Percentiles rank a stretch among this genome's conserved stretches.
phyloP scores from a whole-genome alignment of 768 basidiomycete species.

The Termitomyces sp. region DNA sequence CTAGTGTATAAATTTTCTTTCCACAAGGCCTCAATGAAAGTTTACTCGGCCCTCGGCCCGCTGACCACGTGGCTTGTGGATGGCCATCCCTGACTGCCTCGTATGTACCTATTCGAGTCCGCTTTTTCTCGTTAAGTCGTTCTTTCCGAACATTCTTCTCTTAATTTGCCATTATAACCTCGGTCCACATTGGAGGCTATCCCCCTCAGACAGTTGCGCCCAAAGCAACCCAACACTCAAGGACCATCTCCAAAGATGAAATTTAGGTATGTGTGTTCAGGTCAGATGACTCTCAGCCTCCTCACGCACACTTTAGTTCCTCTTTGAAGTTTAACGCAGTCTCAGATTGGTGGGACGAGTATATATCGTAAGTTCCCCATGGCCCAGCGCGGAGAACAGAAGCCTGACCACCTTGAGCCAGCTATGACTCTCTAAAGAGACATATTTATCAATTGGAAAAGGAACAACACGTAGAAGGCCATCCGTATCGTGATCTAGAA shows the following conservation, averaged over 20 bases:
- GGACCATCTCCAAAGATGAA: constrained; percentile 40
- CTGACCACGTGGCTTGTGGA: not conserved
- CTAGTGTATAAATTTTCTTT: too few species aligned
- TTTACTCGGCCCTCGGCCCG: too few species aligned
- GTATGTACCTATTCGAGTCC: not conserved
- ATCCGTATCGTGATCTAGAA: constrained; percentile 51
- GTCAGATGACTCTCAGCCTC: not conserved
- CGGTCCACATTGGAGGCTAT: constrained; percentile 29
- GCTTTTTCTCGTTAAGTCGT: not conserved
- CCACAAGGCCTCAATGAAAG: too few species aligned
- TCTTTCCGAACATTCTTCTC: not conserved
- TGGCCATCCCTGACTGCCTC: not conserved
- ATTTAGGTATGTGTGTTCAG: constrained; percentile 42
- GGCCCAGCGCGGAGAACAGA: not conserved
- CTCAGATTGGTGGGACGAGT: constrained; percentile 90
- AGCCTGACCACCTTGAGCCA: constrained; percentile 18
- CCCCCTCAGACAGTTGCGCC: constrained; percentile 29
- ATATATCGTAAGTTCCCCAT: constrained; percentile 62
- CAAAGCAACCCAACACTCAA: constrained; percentile 14
- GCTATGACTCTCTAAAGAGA: constrained; percentile 84
- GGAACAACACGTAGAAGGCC: constrained; percentile 47
- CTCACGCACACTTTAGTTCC: constrained; percentile 38
- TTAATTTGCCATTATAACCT: constrained; percentile 1
- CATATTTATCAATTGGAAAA: constrained; percentile 85
- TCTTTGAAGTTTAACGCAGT: constrained; percentile 90